phyloP scores from a whole-genome alignment of 2,329 filamentous ascomycete species.

The Epichloe brachyelytri region DNA sequence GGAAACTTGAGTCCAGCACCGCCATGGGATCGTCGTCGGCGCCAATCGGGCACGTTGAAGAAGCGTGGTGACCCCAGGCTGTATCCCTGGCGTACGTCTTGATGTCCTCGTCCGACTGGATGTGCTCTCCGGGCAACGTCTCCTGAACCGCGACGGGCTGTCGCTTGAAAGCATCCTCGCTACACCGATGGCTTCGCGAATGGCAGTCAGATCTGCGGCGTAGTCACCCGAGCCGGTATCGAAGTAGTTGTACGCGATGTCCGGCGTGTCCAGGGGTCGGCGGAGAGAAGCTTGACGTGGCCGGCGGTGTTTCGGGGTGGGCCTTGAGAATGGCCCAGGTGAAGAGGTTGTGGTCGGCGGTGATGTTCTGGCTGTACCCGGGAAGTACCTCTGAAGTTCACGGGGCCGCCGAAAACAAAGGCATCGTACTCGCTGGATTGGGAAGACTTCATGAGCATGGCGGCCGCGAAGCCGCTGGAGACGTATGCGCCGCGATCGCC shows the following conservation, averaged over 20 bases:
- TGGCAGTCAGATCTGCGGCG: conserved; percentile 35
- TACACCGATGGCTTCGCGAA: conserved; percentile 42
- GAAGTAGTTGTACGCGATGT: conserved; percentile 52
- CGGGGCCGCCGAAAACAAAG: conserved; percentile 17
- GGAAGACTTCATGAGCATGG: conserved; percentile 16
- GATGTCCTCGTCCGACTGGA: conserved; percentile 27
- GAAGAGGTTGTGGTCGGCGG: conserved; percentile 21
- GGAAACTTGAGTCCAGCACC: conserved; percentile 41
- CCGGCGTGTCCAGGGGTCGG: conserved; percentile 48
- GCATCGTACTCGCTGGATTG: conserved; percentile 17
- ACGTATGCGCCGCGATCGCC: conserved; percentile 12
- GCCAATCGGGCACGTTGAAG: conserved; percentile 42
- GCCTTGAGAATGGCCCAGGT: conserved; percentile 35
- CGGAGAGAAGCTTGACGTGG: conserved; percentile 44
- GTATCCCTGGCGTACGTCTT: conserved; percentile 33
- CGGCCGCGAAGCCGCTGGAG: conserved; percentile 12
- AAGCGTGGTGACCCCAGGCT: conserved; percentile 45
- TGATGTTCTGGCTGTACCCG: conserved; percentile 12
- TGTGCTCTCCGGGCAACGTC: conserved; percentile 22
- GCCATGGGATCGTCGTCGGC: conserved; percentile 37
- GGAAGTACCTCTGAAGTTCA: conserved; percentile 17
- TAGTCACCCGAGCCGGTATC: conserved; percentile 34
- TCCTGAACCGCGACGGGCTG: conserved; percentile 9
- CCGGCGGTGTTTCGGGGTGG: conserved; percentile 51
- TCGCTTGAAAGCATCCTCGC: conserved; percentile 28